These are phyloP conservation scores for Lentithecium fluviatile DNA, from an alignment of 495 filamentous ascomycete genomes.

Conservation along the genomic window DNA sequence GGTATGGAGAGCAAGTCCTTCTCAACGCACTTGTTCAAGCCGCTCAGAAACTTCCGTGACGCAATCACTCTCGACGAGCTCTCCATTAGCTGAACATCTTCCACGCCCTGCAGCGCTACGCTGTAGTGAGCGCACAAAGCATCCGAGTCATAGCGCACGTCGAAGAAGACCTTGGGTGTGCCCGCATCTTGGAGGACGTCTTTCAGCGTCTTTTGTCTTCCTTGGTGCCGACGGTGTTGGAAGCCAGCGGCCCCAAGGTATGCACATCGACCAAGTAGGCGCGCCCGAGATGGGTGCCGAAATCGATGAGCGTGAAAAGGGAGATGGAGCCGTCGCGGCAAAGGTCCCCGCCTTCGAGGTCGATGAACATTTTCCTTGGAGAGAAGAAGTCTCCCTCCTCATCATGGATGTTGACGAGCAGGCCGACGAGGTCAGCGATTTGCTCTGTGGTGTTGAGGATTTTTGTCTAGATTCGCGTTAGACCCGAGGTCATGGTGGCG, in stretches of 20 bases:
- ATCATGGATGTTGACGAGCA: conserved; percentile 32
- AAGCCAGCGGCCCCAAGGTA: conserved; percentile 47
- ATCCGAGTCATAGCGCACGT: conserved; percentile 58
- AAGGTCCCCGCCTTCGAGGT: conserved; percentile 56
- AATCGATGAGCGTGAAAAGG: conserved; percentile 45
- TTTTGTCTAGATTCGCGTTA: conserved; percentile 39
- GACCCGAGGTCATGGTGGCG: too few relatives aligned
- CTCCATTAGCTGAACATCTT: conserved; percentile 61
- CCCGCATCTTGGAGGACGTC: conserved; percentile 36
- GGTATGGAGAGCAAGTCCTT: conserved; percentile 31
- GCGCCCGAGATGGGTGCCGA: conserved; percentile 36
- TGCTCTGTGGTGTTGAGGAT: conserved; percentile 35
- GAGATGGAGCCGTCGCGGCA: conserved; percentile 52
- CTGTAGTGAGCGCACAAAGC: conserved; percentile 51
- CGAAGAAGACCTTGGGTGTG: conserved; percentile 56
- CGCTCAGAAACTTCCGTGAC: conserved; percentile 38
- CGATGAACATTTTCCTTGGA: conserved; percentile 46
- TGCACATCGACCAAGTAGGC: conserved; percentile 56
- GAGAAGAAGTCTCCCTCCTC: neutral
- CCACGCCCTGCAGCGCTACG: conserved; percentile 43
- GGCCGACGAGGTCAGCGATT: conserved; percentile 36
- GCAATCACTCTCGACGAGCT: conserved; percentile 40
- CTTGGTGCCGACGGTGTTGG: conserved; percentile 40
- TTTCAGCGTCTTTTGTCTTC: conserved; percentile 50
- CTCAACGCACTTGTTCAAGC: conserved; percentile 51